These are phyloP conservation scores for Babesia bovis DNA, from an alignment of 169 alveolate genomes.

Conservation along the genomic window DNA sequence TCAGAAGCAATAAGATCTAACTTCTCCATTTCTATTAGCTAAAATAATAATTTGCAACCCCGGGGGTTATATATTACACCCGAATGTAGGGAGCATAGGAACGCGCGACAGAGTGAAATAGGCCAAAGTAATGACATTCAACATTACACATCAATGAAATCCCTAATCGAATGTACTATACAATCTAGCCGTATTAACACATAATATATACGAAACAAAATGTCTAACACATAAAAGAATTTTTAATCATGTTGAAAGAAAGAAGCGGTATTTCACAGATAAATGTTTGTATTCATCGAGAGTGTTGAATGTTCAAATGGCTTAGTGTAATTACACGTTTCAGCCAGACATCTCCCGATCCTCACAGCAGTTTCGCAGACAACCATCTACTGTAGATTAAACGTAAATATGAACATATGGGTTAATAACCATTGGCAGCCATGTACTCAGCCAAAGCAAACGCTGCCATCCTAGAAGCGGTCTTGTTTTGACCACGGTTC, in stretches of 20 bases:
- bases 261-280: neutral
- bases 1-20: conserved; percentile 28
- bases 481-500: conserved; percentile 74
- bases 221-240: too few species aligned
- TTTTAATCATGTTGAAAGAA: neutral
- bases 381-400: neutral
- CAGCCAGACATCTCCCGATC: neutral
- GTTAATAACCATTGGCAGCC: conserved; percentile 62
- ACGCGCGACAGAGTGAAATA: neutral
- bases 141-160: too few species aligned
- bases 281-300: neutral
- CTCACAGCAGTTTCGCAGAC: neutral
- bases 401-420: neutral
- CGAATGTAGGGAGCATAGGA: neutral
- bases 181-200: too few species aligned
- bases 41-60: neutral
- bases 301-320: neutral
- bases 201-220: too few species aligned
- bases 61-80: neutral
- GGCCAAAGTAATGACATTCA: too few species aligned
- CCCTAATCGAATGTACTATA: too few species aligned
- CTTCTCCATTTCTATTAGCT: conserved; percentile 29
- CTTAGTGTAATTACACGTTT: neutral
- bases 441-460: conserved; percentile 64
- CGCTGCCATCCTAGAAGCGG: conserved; percentile 65